These are phyloP conservation scores for Mrakia hoshinonis DNA, from an alignment of 768 basidiomycete species.

Conservation along the genomic window DNA sequence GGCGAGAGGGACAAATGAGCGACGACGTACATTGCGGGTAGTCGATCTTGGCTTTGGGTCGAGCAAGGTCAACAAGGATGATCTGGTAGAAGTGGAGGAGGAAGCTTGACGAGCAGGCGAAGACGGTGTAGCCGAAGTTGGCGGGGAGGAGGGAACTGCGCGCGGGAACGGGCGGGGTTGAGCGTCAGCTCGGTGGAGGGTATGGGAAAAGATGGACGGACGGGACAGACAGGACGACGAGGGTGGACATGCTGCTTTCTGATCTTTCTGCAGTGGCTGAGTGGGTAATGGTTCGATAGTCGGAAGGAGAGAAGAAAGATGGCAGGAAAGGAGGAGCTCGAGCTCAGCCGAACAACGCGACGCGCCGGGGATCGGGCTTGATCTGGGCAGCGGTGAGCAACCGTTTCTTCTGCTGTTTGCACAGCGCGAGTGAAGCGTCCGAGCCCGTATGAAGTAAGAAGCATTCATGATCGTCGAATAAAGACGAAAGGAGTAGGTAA, in stretches of 20 bases:
- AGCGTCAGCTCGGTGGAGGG: not conserved
- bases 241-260: not conserved
- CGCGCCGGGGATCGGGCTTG: too few species aligned
- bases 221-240: not conserved
- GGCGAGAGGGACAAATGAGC: not conserved
- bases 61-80: not conserved
- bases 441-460: too few species aligned
- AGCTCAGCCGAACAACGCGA: too few species aligned
- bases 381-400: not conserved
- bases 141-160: conserved; percentile 17
- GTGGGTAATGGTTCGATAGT: too few species aligned
- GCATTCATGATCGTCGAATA: too few species aligned
- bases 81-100: conserved; percentile 5
- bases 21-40: not conserved
- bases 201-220: not conserved
- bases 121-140: conserved; percentile 10
- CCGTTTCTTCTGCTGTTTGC: too few species aligned
- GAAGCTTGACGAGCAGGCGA: conserved; percentile 2
- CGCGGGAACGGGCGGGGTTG: not conserved
- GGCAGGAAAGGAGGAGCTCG: not conserved
- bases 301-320: too few species aligned
- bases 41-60: not conserved
- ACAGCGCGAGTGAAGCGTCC: too few species aligned
- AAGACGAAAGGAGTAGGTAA: too few species aligned
- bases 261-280: too few species aligned